A percentile compares a stretch with the other conserved stretches of the same genome.
These are phyloP conservation scores for Penicillium malachiteum DNA, from an alignment of 495 filamentous ascomycete genomes.

Conservation along the genomic window DNA sequence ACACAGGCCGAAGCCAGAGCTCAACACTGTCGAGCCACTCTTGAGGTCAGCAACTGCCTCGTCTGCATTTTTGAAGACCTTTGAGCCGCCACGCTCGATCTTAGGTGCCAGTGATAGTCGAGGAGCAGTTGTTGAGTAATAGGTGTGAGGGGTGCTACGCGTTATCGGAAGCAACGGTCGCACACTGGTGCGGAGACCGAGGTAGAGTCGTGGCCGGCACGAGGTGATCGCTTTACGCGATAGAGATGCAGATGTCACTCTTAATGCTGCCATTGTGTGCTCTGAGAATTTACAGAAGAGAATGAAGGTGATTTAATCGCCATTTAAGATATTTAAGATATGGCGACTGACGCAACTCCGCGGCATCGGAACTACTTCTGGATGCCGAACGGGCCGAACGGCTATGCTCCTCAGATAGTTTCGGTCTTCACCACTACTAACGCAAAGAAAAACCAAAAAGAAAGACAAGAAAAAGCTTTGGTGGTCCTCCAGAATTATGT, in stretches of 20 bases:
- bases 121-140: constrained; percentile 26
- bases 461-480: too few species aligned
- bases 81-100: constrained; percentile 46
- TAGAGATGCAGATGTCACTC: constrained; percentile 26
- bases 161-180: constrained; percentile 12
- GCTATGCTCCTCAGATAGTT: background rate
- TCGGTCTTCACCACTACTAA: too few species aligned
- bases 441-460: too few species aligned
- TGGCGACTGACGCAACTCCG: constrained; percentile 6
- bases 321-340: constrained; percentile 18
- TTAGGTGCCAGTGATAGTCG: constrained; percentile 22
- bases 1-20: constrained; percentile 84
- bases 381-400: constrained; percentile 27
- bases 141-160: constrained; percentile 15
- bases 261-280: constrained; percentile 28
- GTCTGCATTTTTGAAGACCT: constrained; percentile 71
- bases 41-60: constrained; percentile 73
- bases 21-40: constrained; percentile 69
- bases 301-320: constrained; percentile 8
- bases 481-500: too few species aligned
- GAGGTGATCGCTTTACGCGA: constrained; percentile 28
- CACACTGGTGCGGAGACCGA: constrained; percentile 18
- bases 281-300: background rate
- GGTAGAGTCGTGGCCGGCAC: constrained; percentile 26
- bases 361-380: constrained; percentile 43